These are phyloP conservation scores for Erodium texanum DNA, from an alignment of 441 rosid genomes.

Conservation along the genomic window DNA sequence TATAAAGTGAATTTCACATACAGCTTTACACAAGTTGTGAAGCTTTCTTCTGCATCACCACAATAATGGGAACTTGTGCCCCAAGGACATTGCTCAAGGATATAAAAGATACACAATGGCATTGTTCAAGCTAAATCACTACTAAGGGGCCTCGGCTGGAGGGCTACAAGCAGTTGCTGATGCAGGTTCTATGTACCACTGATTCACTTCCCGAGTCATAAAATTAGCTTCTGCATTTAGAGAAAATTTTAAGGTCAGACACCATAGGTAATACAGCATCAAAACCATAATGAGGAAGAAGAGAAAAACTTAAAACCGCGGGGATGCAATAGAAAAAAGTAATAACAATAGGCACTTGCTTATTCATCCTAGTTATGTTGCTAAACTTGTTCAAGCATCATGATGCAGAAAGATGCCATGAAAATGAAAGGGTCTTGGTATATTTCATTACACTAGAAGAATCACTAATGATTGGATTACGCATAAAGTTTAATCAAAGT, in stretches of 20 bases:
- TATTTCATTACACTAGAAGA: too few species aligned
- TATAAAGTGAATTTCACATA: not conserved
- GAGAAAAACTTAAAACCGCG: not conserved
- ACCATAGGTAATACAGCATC: not conserved
- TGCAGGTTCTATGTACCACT: constrained; percentile 77
- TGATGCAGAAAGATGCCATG: not conserved
- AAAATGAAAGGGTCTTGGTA: too few species aligned
- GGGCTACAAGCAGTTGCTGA: constrained; percentile 33
- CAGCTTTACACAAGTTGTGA: not conserved
- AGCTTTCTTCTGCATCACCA: not conserved
- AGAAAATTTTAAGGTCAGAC: constrained; percentile 1
- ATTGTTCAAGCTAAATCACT: constrained; percentile 16
- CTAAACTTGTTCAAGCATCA: not conserved
- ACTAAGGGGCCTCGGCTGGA: constrained; percentile 28
- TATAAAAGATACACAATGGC: not conserved
- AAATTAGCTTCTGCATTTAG: constrained; percentile 68
- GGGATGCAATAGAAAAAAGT: not conserved
- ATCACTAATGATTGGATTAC: too few species aligned
- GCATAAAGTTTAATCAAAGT: too few species aligned
- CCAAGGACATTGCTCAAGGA: not conserved
- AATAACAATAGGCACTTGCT: not conserved
- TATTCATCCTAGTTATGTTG: not conserved
- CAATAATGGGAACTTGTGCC: not conserved
- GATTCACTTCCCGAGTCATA: constrained; percentile 55
- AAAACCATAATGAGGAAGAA: not conserved